phyloP scores from a whole-genome alignment of 2,329 filamentous ascomycete species.

The Aspergillus niger region DNA sequence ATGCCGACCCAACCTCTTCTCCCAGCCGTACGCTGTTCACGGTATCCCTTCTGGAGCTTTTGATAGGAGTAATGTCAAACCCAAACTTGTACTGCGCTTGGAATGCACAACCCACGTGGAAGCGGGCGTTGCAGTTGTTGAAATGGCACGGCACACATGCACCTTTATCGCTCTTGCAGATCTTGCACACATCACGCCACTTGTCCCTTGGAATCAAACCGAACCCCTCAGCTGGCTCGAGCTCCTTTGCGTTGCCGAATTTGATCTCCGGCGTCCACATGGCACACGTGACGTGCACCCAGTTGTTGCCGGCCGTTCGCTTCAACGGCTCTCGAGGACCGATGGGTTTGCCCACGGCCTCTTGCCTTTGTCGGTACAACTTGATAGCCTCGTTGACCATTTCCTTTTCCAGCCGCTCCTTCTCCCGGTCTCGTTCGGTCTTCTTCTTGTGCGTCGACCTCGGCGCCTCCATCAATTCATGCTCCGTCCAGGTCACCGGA shows the following conservation, averaged over 20 bases:
- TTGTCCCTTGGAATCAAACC: constrained; percentile 72
- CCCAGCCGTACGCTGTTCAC: constrained; percentile 78
- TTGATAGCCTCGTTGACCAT: constrained; percentile 76
- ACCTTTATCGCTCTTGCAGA: constrained; percentile 74
- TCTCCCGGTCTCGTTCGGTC: constrained; percentile 85
- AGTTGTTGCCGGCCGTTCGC: constrained; percentile 93
- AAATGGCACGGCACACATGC: constrained; percentile 82
- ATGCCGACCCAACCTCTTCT: constrained; percentile 77
- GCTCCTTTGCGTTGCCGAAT: constrained; percentile 78
- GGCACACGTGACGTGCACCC: constrained; percentile 94
- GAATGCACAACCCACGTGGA: constrained; percentile 90
- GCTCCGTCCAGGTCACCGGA: constrained; percentile 76
- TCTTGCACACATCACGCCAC: constrained; percentile 78
- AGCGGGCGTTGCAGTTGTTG: constrained; percentile 51
- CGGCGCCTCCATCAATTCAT: constrained; percentile 80
- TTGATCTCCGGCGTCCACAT: constrained; percentile 91
- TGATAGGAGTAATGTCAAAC: constrained; percentile 87
- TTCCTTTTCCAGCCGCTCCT: constrained; percentile 82
- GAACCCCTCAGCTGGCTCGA: constrained; percentile 88
- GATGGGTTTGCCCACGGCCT: constrained; percentile 77
- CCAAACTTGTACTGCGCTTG: constrained; percentile 80
- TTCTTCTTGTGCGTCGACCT: constrained; percentile 85
- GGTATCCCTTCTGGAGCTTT: constrained; percentile 81
- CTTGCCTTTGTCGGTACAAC: constrained; percentile 80
- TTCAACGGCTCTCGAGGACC: constrained; percentile 90